Evolutionary conservation across 306 rosid species (phyloP), one percentile per base, ranked within the genome.

Genomic region (Quercus rubra): DNA sequence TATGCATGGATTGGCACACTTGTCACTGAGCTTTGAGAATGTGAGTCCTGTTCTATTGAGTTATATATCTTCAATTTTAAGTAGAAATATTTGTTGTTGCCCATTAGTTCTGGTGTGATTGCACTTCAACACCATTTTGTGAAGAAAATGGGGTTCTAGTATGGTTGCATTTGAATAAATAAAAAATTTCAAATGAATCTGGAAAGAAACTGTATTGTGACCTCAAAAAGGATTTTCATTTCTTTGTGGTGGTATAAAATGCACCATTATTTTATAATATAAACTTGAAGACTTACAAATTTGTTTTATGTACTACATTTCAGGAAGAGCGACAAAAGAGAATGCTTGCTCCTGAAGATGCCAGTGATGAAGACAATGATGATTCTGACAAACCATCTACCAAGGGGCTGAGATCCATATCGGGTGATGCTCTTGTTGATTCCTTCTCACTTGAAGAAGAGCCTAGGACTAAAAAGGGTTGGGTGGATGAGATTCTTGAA

Each of bases 361-460:
- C 85, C 56, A 89, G 91, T 78, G 98, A 94, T 20, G 98, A 92
- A 79, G 97, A 91, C 55, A 33, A 84, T 70, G 90, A 87, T 58
- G 89, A 87, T 81, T 79, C 81, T 56, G 90, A 90, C 70, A 89
- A 79, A 70, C 63, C 86, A 52, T 86, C 89, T 28, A 78, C 85
- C 43, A 85, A 75, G 85, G 87, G 81, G 83, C 89, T 64, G 61
- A 89, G 87, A 81, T 73, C 88, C 35, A 76, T 85, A 67, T 95
- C 99, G 19, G 99, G 99, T 69, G 99, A 95, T 80, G 99, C 91
- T 84, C 97, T 95, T 62, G 99, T 92, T 3, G 98, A 95, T 86
- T 95, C 98, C 79, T 92, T 92, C 83, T 77, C 85, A 17, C 84
- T 88, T 30, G 87, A 82, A 63, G 93, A 93, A 64, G 87, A 93